These are phyloP conservation scores for Priceomyces medius DNA, from an alignment of 805 yeast genomes.

Conservation along the genomic window DNA sequence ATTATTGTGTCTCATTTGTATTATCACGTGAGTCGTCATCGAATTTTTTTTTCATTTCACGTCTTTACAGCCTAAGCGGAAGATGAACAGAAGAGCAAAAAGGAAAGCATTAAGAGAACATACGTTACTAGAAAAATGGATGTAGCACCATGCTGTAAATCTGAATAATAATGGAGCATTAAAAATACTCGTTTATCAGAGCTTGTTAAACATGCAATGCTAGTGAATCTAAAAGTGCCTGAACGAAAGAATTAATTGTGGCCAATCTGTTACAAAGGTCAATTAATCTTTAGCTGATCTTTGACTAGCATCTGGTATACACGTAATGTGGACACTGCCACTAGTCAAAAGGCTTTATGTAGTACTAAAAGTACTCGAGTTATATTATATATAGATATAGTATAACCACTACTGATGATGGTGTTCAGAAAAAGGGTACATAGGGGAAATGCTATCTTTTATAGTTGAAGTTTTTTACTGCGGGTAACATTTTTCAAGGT, in stretches of 20 bases:
- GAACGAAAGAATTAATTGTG: slow-evolving; percentile 74
- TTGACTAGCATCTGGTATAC: slow-evolving; percentile 4
- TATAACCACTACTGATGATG: slow-evolving; percentile 81
- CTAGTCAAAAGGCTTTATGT: slow-evolving; percentile 8
- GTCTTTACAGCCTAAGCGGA: too few species aligned
- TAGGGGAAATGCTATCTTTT: slow-evolving; percentile 27
- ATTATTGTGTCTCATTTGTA: too few species aligned
- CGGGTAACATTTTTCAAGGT: slow-evolving; percentile 1
- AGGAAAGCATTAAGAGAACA: too few species aligned
- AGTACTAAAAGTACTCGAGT: slow-evolving; percentile 35
- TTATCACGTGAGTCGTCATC: background rate
- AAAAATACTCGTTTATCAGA: slow-evolving; percentile 28
- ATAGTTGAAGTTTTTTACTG: slow-evolving; percentile 16
- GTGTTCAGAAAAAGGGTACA: slow-evolving; percentile 31
- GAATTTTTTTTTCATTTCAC: too few species aligned
- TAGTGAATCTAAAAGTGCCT: slow-evolving; percentile 63
- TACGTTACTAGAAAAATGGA: slow-evolving; percentile 26
- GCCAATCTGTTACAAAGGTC: slow-evolving; percentile 73
- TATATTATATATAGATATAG: slow-evolving; percentile 66
- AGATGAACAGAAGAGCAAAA: too few species aligned
- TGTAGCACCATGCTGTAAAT: slow-evolving; percentile 56
- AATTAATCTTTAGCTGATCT: slow-evolving; percentile 66
- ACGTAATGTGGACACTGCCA: slow-evolving; percentile 5
- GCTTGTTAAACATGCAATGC: slow-evolving; percentile 30
- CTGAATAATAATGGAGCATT: slow-evolving; percentile 30